Evolutionary conservation across 805 yeast species (phyloP), one percentile per base, ranked within the genome.

Genomic region (Sungouiozyma intestinalis): DNA sequence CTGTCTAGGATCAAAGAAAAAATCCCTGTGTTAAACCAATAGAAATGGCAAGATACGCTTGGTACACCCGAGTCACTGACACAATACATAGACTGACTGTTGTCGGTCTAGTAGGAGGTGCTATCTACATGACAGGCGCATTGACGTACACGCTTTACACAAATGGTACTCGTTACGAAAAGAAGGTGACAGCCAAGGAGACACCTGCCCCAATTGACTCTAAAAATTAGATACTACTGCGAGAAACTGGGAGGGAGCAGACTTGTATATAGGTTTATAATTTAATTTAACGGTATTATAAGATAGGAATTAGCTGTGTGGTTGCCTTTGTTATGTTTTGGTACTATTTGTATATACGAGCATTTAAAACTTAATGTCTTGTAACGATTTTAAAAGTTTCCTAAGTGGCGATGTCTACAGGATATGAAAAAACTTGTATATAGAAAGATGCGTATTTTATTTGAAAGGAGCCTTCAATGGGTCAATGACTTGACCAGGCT

Each of bases 381-480:
- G 29, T 24, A 24, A 6, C 11, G 9, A 24, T 24, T 24, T 24
- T 7, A 7, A 24, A 11, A 24, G 29, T 24, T 7, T 24, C 6
- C 11, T 24, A 6, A 6, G 11, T 24, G 11, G 6, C 29, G 29
- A 24, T 24, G 11, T 24, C 11, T 11, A 24, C 11, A 7, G 11
- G 11, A 7, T 24, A 24, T 24, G 29, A 24, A 24, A 24, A 24
- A 24, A 6, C 21, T n/a, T 16, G 45, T 63, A 76, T 11, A 7
- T 35, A 18, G 14, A 34, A 13, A 27, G 29, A 40, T 16, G 17
- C 14, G 7, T n/a, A 21, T 11, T 13, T 31, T 45, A 48, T 61
- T 78, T 79, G 51, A 81, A 81, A n/a, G 92, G 92, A 2, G 85
- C 86, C 58, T 81, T 83, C 53, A 92, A 64, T 16, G 98, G 98